Conservation (phyloP, 495 filamentous ascomycete species). For the Podospora pseudocomata region DNA sequence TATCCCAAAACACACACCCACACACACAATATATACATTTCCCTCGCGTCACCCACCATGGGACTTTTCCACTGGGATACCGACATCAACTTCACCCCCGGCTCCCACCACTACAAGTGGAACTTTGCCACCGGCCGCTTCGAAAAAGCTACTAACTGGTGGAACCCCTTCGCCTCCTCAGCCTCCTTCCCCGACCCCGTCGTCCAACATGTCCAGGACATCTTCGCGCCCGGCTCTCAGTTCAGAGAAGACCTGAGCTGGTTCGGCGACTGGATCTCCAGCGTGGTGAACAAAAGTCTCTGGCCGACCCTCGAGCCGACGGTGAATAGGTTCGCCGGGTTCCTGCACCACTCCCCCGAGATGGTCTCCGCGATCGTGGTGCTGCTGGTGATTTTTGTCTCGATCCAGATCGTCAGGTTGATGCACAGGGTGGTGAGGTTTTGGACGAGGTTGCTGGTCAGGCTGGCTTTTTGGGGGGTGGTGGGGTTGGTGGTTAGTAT, state of each 20-base stretch:
- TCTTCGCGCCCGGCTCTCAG: neutral
- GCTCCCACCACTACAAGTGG: too few species aligned
- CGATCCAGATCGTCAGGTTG: slow-evolving; percentile 60
- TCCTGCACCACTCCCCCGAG: neutral
- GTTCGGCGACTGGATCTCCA: too few species aligned
- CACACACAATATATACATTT: too few species aligned
- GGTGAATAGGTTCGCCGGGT: neutral
- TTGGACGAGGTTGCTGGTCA: slow-evolving; percentile 61
- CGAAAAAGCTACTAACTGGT: too few species aligned
- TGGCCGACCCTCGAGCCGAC: neutral
- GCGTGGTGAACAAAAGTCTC: neutral
- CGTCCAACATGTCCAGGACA: too few species aligned
- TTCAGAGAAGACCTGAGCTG: neutral
- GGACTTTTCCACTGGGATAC: too few species aligned
- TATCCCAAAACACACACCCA: too few species aligned
- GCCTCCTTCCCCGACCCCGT: too few species aligned
- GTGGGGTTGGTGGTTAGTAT: slow-evolving; percentile 49
- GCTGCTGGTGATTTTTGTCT: neutral
- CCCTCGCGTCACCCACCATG: too few species aligned
- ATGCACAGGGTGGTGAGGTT: slow-evolving; percentile 65
- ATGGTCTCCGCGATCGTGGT: neutral
- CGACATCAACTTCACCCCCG: too few species aligned
- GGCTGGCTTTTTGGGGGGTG: slow-evolving; percentile 56
- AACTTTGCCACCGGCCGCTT: too few species aligned
- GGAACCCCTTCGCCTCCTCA: too few species aligned